Base-by-base conservation (phyloP, 345 rosid genomes). In the Populus alba region DNA sequence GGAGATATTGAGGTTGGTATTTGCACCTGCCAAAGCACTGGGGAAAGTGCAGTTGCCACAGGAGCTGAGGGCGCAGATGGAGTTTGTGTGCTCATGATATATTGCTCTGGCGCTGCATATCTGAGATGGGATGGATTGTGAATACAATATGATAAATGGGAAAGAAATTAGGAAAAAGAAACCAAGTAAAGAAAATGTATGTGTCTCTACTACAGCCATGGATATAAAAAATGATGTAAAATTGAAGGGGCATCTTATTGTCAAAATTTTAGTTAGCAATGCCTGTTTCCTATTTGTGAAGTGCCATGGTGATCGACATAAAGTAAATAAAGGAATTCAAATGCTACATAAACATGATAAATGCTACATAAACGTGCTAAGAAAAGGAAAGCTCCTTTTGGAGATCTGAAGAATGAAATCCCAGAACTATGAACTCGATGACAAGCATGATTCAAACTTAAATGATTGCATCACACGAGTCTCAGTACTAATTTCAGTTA, bases 61-160 rank as follows among this genome's bases (percentile, higher is more conserved):
- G 99, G 98, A 81, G 95, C 98, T 10, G 97, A 93, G 45, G 98
- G 98, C 16, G 98, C 99, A 76, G 98, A 96, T 72, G 99, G 99
- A 78, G 99, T 96, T 85, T 92, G 99, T 18, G 99, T 96, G 86
- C 99, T 96, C 99, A 96, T 96, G 83, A 96, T 96, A 85, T 96
- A 96, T 83, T 94, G 98, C 86, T 96, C 99, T 62, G 99, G 98
- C 66, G 98, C 98, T 66, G 99, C 75, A 84, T 94, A 96, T 86
- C 99, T 95, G 86, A 73, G 62, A 80, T 74, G 59, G 62, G 63
- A 39, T 51, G 68, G 59, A 31, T 66, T 7, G 16, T 41, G 63
- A 49, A 55, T 45, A 33, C 38, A 25, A 66, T 22, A 43, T 47
- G 59, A 82, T 59, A 51, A 12, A 1, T 1, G 15, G 20, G 12